phyloP scores from a whole-genome alignment of 2,329 filamentous ascomycete species.

The Exophiala spinifera region DNA sequence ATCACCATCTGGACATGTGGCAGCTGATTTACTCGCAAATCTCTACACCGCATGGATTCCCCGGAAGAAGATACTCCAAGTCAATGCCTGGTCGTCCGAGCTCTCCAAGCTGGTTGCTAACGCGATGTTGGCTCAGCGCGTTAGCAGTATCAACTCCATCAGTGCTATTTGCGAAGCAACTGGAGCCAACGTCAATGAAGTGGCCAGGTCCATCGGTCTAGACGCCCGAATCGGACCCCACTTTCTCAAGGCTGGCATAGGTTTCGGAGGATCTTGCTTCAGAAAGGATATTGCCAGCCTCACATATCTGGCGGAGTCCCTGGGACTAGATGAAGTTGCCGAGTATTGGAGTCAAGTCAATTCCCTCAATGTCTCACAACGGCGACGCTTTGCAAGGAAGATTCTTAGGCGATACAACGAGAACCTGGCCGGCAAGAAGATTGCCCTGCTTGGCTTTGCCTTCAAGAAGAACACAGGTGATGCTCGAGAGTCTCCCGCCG shows the following conservation, averaged over 20 bases:
- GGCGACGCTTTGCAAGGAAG: constrained; percentile 63
- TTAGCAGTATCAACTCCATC: constrained; percentile 77
- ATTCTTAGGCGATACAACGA: constrained; percentile 67
- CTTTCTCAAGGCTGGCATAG: constrained; percentile 71
- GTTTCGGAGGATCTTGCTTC: constrained; percentile 79
- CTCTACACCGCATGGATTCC: constrained; percentile 73
- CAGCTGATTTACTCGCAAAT: constrained; percentile 61
- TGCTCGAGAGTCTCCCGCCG: constrained; percentile 67
- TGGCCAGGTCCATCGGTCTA: constrained; percentile 64
- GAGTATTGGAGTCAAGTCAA: constrained; percentile 73
- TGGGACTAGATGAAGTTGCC: constrained; percentile 68
- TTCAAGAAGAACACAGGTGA: constrained; percentile 80
- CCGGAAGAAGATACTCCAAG: constrained; percentile 63
- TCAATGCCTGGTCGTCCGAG: constrained; percentile 75
- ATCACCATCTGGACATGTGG: constrained; percentile 58
- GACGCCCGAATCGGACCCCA: constrained; percentile 70
- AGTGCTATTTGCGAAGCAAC: constrained; percentile 76
- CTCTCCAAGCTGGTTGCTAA: constrained; percentile 76
- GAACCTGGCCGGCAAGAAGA: constrained; percentile 64
- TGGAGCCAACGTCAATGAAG: constrained; percentile 71
- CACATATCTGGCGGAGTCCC: constrained; percentile 68
- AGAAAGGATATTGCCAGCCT: constrained; percentile 75
- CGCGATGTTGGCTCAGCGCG: constrained; percentile 74
- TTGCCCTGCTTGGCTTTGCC: constrained; percentile 70
- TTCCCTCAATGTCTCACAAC: constrained; percentile 73